Evolutionary conservation across 331 rosid genomes (phyloP).

Genomic region (Phaseolus coccineus): DNA sequence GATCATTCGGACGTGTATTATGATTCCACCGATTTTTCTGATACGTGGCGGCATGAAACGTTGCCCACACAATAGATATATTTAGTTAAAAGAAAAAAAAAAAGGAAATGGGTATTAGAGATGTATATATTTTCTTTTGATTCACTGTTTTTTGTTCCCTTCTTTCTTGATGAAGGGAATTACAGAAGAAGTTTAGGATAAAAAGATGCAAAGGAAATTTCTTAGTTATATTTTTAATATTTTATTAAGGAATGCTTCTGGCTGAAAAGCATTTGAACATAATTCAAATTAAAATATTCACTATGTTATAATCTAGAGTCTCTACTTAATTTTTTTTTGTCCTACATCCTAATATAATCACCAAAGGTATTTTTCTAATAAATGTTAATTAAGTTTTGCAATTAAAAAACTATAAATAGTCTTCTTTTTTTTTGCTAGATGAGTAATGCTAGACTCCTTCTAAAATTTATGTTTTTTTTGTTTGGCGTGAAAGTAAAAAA

Average conservation of each 20-base stretch:
- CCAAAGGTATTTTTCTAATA: not conserved
- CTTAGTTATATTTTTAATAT: not conserved
- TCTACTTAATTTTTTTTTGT: not conserved
- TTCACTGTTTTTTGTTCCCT: slow-evolving; percentile 8
- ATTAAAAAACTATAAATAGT: no score
- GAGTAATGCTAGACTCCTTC: no score
- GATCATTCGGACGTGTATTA: slow-evolving; percentile 72
- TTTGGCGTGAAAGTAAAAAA: no score
- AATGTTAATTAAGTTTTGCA: not conserved
- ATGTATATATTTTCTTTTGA: slow-evolving; percentile 12
- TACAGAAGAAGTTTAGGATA: slow-evolving; percentile 41
- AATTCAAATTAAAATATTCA: not conserved
- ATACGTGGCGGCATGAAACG: slow-evolving; percentile 71
- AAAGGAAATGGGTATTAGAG: not conserved
- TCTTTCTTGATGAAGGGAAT: slow-evolving; percentile 31
- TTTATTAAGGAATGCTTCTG: not conserved
- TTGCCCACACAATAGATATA: slow-evolving; percentile 64
- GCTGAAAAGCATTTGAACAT: not conserved
- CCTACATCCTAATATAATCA: not conserved
- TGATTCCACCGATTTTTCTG: slow-evolving; percentile 61
- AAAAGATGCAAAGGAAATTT: slow-evolving; percentile 16
- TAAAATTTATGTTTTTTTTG: no score
- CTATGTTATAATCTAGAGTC: not conserved
- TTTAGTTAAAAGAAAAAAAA: not conserved
- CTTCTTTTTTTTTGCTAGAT: no score